A percentile compares a stretch with the other conserved stretches of the same genome.
These are phyloP conservation scores for Lagerstroemia speciosa DNA, from an alignment of 345 rosid genomes.

Conservation along the genomic window DNA sequence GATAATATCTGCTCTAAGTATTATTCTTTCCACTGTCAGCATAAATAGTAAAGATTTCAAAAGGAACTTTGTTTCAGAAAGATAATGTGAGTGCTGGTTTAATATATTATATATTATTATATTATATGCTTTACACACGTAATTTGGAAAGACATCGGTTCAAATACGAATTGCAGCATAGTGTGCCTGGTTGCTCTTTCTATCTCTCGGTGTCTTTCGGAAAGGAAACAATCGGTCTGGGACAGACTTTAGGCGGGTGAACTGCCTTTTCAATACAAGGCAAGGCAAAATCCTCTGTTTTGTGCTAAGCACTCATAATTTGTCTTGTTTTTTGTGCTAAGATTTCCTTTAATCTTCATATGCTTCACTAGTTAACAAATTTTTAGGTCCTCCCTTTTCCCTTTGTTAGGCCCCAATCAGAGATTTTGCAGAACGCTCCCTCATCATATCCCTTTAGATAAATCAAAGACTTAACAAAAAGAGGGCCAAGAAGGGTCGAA, in stretches of 20 bases:
- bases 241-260: slow-evolving; percentile 24
- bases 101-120: neutral
- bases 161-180: neutral
- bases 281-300: slow-evolving; percentile 20
- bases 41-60: neutral
- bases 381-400: slow-evolving; percentile 17
- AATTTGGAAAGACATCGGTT: neutral
- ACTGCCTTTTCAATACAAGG: slow-evolving; percentile 38
- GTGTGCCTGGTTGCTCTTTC: neutral
- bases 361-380: slow-evolving; percentile 13
- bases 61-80: neutral
- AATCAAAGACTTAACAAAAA: slow-evolving; percentile 20
- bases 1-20: neutral
- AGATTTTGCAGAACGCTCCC: slow-evolving; percentile 25
- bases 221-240: slow-evolving; percentile 12
- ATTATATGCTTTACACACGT: neutral
- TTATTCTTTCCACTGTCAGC: neutral
- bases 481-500: slow-evolving; percentile 22
- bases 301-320: slow-evolving; percentile 13
- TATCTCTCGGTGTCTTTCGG: slow-evolving; percentile 15
- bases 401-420: slow-evolving; percentile 19
- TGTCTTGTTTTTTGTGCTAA: slow-evolving; percentile 52
- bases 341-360: slow-evolving; percentile 11
- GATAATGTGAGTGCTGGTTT: neutral
- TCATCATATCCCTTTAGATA: slow-evolving; percentile 20